Evolutionary conservation across 345 rosid genomes (phyloP).

Genomic region (Rhodomyrtus tomentosa): DNA sequence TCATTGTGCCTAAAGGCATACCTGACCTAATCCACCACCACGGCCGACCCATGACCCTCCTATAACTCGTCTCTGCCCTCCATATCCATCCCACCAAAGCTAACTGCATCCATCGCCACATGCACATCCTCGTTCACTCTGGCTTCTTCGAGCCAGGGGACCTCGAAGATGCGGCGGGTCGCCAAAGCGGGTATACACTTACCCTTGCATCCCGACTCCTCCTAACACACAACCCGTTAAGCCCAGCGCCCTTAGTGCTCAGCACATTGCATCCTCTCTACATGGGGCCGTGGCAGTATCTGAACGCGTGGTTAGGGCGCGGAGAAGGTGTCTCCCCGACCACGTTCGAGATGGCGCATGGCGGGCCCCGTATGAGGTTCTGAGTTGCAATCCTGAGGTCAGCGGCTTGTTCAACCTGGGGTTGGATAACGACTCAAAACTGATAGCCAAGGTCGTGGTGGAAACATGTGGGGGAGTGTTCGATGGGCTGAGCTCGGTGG

Average conservation of each 20-base stretch:
- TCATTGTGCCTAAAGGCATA: constrained; percentile 28
- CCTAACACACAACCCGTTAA: background rate
- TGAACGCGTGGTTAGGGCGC: constrained; percentile 14
- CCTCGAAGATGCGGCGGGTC: background rate
- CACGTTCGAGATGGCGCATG: background rate
- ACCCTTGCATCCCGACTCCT: constrained; percentile 13
- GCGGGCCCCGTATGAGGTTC: constrained; percentile 4
- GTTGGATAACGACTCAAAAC: constrained; percentile 16
- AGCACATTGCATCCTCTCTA: constrained; percentile 1
- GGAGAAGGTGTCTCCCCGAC: background rate
- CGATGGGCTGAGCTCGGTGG: constrained; percentile 12
- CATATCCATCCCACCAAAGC: constrained; percentile 9
- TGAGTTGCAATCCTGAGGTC: background rate
- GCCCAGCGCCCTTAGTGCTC: background rate
- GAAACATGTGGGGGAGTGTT: constrained; percentile 3
- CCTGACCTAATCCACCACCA: constrained; percentile 27
- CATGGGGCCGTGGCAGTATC: background rate
- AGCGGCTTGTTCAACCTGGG: background rate
- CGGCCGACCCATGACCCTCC: constrained; percentile 19
- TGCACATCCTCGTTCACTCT: constrained; percentile 21
- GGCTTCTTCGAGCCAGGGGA: constrained; percentile 14
- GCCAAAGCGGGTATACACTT: constrained; percentile 8
- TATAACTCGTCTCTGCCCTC: constrained; percentile 7
- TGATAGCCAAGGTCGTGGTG: background rate
- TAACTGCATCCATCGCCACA: constrained; percentile 7